phyloP scores from a whole-genome alignment of 345 rosid species.

The Brassica napus region Da-Ae NC_063451.1:25287001-25287500 shows the following conservation, averaged over 20 bases:
- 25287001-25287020: constrained; percentile 1
- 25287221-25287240: constrained; percentile 80
- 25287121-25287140: too few species aligned
- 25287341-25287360: constrained; percentile 43
- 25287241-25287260: constrained; percentile 82
- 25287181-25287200: constrained; percentile 12
- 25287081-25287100: neutral
- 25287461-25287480: constrained; percentile 74
- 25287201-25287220: constrained; percentile 73
- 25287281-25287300: constrained; percentile 79
- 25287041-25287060: too few species aligned
- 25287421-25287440: constrained; percentile 74
- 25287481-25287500: constrained; percentile 92
- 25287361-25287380: constrained; percentile 11
- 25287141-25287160: too few species aligned
- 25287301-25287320: constrained; percentile 93
- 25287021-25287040: neutral
- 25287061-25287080: too few species aligned
- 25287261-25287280: constrained; percentile 78
- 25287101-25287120: neutral
- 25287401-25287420: constrained; percentile 53
- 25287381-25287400: constrained; percentile 22
- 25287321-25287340: constrained; percentile 95
- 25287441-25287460: constrained; percentile 80
- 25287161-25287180: neutral